These are phyloP conservation scores for Diplosphaera chodatii DNA, from an alignment of 139 green algal genomes.

Conservation along the genomic window DNA sequence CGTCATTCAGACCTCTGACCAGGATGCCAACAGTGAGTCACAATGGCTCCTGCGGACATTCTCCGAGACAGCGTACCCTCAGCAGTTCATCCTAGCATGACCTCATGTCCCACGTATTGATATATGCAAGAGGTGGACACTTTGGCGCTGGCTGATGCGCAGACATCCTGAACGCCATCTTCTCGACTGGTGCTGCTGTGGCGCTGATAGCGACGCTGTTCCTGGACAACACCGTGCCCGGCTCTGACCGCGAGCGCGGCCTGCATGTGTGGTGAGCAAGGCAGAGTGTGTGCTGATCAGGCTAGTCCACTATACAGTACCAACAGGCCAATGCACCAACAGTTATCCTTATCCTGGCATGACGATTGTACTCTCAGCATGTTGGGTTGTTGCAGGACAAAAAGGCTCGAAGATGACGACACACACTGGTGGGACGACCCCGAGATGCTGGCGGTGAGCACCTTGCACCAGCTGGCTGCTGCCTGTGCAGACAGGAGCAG, in stretches of 20 bases:
- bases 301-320: no score
- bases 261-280: conserved; percentile 23
- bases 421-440: conserved; percentile 37
- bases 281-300: no score
- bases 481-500: no score
- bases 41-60: no score
- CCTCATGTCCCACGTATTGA: no score
- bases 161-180: conserved; percentile 53
- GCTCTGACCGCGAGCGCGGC: conserved; percentile 21
- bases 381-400: background rate
- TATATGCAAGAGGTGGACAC: no score
- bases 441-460: conserved; percentile 17
- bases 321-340: no score
- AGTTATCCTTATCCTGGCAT: no score
- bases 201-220: conserved; percentile 49
- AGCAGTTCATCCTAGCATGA: no score
- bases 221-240: conserved; percentile 55
- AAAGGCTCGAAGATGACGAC: background rate
- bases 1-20: conserved; percentile 38
- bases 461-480: background rate
- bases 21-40: conserved; percentile 35
- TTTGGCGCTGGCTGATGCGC: no score
- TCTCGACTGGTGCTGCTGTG: conserved; percentile 49
- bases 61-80: no score
- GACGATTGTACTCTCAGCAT: no score